Conservation (phyloP, 345 rosid genomes). For the Arabidopsis suecica region DNA sequence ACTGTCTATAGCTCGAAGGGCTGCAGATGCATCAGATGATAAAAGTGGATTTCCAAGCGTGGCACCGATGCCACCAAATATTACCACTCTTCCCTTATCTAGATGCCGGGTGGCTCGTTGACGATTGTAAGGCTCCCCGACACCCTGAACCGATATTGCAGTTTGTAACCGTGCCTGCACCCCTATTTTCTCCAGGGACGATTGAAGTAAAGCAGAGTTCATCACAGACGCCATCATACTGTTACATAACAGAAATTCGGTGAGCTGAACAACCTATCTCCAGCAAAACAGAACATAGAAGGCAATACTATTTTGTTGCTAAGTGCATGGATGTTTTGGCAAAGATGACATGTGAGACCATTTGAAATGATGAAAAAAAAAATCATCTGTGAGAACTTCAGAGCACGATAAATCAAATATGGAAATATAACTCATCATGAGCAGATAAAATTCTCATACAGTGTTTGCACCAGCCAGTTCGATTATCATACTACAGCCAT, state of each 20-base stretch:
- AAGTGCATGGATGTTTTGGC: background rate
- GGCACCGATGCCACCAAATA: conserved; percentile 92
- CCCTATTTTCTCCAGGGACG: conserved; percentile 82
- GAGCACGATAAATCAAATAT: background rate
- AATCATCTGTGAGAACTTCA: conserved; percentile 4
- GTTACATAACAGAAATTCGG: conserved; percentile 36
- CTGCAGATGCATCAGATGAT: conserved; percentile 89
- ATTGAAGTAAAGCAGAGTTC: conserved; percentile 85
- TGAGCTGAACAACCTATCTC: conserved; percentile 25
- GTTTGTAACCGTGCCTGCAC: conserved; percentile 80
- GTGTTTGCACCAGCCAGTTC: background rate
- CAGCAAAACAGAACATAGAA: conserved; percentile 17
- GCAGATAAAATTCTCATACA: background rate
- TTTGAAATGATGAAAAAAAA: background rate
- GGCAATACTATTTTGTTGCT: background rate
- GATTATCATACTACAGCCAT: conserved; percentile 8
- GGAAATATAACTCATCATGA: background rate
- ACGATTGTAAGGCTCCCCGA: conserved; percentile 84
- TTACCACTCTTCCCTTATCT: conserved; percentile 92
- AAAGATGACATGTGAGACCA: background rate
- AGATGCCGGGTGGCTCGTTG: conserved; percentile 82
- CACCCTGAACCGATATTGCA: conserved; percentile 69
- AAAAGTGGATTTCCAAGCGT: conserved; percentile 88
- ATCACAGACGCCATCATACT: conserved; percentile 97
- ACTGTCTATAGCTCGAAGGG: conserved; percentile 90